Percentiles rank a stretch among this genome's conserved stretches.
Evolutionary conservation across 176 grass and related monocot genomes (phyloP).

Genomic region (Triticum dicoccoides): DNA sequence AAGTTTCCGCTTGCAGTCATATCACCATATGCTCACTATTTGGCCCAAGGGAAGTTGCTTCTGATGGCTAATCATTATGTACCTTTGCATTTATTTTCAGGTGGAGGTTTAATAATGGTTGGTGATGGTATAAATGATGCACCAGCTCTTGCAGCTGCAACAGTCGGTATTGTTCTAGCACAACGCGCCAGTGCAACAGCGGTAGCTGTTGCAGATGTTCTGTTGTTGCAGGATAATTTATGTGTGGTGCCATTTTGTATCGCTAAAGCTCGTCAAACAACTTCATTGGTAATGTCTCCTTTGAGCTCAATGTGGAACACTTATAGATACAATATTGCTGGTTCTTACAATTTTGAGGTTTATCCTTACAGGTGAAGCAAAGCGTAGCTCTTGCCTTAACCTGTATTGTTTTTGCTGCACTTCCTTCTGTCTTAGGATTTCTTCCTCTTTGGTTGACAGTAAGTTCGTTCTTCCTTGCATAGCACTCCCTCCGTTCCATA

Average conservation of each 20-base stretch:
- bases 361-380: slow-evolving; percentile 92
- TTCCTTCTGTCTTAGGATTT: slow-evolving; percentile 95
- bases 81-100: slow-evolving; percentile 35
- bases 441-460: slow-evolving; percentile 99
- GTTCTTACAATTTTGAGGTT: slow-evolving; percentile 30
- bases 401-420: slow-evolving; percentile 89
- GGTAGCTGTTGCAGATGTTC: slow-evolving; percentile 85
- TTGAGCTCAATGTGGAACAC: background rate
- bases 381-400: slow-evolving; percentile 94
- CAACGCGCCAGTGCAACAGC: slow-evolving; percentile 93
- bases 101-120: slow-evolving; percentile 96
- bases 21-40: background rate
- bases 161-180: slow-evolving; percentile 89
- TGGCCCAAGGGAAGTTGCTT: background rate
- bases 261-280: slow-evolving; percentile 93
- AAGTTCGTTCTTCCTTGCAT: slow-evolving; percentile 29
- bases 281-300: slow-evolving; percentile 62
- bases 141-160: slow-evolving; percentile 91
- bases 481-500: background rate
- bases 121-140: slow-evolving; percentile 99
- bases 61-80: slow-evolving; percentile 4
- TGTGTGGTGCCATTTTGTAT: slow-evolving; percentile 84
- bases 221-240: slow-evolving; percentile 89
- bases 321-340: slow-evolving; percentile 16
- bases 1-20: background rate